These are phyloP conservation scores for Luffa acutangula DNA, from an alignment of 306 rosid species.

Conservation along the genomic window DNA sequence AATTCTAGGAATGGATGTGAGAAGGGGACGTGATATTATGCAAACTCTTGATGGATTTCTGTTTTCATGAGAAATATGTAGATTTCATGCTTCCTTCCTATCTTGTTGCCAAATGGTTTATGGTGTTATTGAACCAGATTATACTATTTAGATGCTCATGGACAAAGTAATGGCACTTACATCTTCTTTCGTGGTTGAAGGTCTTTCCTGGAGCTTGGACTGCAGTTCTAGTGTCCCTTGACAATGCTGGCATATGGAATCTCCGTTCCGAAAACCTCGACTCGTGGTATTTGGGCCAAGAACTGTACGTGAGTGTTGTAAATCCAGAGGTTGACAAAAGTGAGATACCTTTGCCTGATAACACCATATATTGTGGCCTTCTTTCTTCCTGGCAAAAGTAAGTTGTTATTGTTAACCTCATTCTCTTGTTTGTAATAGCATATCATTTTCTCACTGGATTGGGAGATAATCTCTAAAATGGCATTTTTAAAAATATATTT, in stretches of 20 bases:
- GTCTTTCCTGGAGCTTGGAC: conserved; percentile 98
- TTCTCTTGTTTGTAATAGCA: neutral
- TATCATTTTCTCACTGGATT: neutral
- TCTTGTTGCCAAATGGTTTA: neutral
- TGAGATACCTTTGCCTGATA: conserved; percentile 49
- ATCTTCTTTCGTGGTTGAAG: conserved; percentile 23
- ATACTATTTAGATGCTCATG: neutral
- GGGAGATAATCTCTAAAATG: neutral
- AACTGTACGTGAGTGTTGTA: conserved; percentile 54
- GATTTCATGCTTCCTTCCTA: neutral
- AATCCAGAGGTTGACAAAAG: conserved; percentile 47
- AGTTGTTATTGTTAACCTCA: conserved; percentile 15
- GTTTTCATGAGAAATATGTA: neutral
- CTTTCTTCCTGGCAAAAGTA: conserved; percentile 84
- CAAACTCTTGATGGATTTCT: neutral
- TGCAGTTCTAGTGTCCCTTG: conserved; percentile 77
- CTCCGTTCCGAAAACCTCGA: conserved; percentile 78
- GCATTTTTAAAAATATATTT: neutral
- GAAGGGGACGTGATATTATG: neutral
- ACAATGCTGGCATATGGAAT: conserved; percentile 87
- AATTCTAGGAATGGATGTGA: neutral
- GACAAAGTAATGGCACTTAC: neutral
- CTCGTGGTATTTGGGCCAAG: conserved; percentile 91
- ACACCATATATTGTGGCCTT: conserved; percentile 70
- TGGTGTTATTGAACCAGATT: neutral